These are phyloP conservation scores for Murraya koenigii DNA, from an alignment of 345 rosid genomes.

Conservation along the genomic window DNA sequence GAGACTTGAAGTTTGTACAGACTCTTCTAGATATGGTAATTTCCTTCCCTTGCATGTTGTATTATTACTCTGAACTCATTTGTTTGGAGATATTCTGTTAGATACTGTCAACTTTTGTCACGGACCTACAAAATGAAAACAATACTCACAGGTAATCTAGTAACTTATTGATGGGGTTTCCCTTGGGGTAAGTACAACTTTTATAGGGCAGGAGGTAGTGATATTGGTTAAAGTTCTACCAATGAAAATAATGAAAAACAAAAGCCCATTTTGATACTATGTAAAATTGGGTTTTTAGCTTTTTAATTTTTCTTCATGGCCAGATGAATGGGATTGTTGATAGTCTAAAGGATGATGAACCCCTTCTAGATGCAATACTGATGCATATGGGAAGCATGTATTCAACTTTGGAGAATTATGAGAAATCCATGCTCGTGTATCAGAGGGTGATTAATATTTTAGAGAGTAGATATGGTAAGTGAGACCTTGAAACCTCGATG, in stretches of 20 bases:
- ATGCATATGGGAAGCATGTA: constrained; percentile 83
- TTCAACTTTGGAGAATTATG: constrained; percentile 61
- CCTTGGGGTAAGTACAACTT: not conserved
- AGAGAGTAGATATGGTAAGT: constrained; percentile 59
- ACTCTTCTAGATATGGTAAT: constrained; percentile 56
- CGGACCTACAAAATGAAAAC: not conserved
- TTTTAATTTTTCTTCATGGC: constrained; percentile 19
- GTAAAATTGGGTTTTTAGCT: not conserved
- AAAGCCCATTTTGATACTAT: constrained; percentile 5
- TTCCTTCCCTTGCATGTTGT: constrained; percentile 6
- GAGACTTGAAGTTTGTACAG: constrained; percentile 53
- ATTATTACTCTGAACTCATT: not conserved
- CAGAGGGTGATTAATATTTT: constrained; percentile 48
- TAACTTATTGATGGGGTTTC: not conserved
- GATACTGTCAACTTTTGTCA: not conserved
- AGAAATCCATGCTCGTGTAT: constrained; percentile 53
- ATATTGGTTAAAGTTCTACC: not conserved
- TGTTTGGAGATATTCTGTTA: not conserved
- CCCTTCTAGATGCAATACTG: constrained; percentile 68
- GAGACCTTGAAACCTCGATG: not conserved
- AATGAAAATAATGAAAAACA: not conserved
- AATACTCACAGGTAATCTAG: not conserved
- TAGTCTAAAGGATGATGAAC: constrained; percentile 43
- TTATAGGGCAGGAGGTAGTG: not conserved
- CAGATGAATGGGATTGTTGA: constrained; percentile 68